Conservation (phyloP, 2,329 filamentous ascomycete genomes). For the Chaetothyriales sp. region DNA sequence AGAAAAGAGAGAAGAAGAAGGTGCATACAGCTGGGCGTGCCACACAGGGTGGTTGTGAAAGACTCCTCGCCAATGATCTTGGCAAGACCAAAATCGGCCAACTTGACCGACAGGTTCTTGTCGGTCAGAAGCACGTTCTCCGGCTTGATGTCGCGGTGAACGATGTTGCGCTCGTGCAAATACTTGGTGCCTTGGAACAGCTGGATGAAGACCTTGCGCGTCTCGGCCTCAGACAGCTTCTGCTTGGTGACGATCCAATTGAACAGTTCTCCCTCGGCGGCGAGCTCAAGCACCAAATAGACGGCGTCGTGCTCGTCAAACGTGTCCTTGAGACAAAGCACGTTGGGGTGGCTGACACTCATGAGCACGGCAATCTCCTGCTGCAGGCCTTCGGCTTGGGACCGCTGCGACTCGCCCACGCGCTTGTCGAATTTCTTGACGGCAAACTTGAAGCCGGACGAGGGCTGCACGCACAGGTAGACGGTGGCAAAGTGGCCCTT, state of each 20-base stretch:
- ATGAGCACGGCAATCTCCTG: constrained; percentile 95
- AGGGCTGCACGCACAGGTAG: constrained; percentile 77
- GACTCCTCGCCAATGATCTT: constrained; percentile 99
- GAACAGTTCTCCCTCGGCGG: constrained; percentile 86
- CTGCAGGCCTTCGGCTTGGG: constrained; percentile 73
- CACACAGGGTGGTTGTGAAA: constrained; percentile 88
- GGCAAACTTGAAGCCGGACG: constrained; percentile 67
- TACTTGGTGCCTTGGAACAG: constrained; percentile 92
- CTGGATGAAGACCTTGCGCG: constrained; percentile 77
- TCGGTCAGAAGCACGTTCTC: constrained; percentile 89
- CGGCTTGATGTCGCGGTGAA: constrained; percentile 94
- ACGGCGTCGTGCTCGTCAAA: constrained; percentile 86
- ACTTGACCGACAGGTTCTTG: constrained; percentile 71
- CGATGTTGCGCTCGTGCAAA: constrained; percentile 89
- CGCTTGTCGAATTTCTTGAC: constrained; percentile 92
- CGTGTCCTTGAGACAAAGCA: constrained; percentile 86
- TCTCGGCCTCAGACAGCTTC: constrained; percentile 71
- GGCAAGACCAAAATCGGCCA: constrained; percentile 91
- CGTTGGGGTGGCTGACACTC: constrained; percentile 88
- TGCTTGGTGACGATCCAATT: constrained; percentile 86
- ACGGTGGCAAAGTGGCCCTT: constrained; percentile 94
- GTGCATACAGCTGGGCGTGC: constrained; percentile 70
- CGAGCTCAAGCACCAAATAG: constrained; percentile 81
- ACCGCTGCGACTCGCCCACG: constrained; percentile 64
- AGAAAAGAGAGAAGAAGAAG: too few species aligned